phyloP scores from a whole-genome alignment of 164 flowering plant genomes.

The Chloranthus sessilifolius region DNA sequence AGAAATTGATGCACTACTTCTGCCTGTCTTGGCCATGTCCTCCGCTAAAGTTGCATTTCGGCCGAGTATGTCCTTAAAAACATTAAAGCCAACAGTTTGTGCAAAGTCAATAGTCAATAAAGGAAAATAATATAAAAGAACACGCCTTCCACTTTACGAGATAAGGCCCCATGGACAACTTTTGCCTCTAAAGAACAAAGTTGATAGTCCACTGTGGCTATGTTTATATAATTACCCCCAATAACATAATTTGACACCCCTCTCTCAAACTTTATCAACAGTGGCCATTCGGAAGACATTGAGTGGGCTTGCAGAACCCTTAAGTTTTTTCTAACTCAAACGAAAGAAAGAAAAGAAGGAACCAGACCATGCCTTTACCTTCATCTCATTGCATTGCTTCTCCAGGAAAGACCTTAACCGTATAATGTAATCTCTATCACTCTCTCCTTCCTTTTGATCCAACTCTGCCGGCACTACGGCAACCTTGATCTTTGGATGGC shows the following conservation, averaged over 20 bases:
- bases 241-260: too few species aligned
- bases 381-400: slow-evolving; percentile 89
- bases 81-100: background rate
- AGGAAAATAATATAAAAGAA: too few species aligned
- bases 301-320: too few species aligned
- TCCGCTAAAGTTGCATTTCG: slow-evolving; percentile 87
- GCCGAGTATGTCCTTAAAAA: slow-evolving; percentile 69
- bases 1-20: slow-evolving; percentile 28
- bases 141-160: too few species aligned
- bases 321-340: too few species aligned
- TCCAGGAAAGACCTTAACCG: slow-evolving; percentile 74
- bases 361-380: slow-evolving; percentile 57
- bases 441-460: slow-evolving; percentile 76
- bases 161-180: too few species aligned
- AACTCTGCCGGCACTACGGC: slow-evolving; percentile 80
- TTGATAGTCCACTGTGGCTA: too few species aligned
- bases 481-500: slow-evolving; percentile 75
- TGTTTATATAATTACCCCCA: too few species aligned
- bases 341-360: background rate
- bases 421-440: slow-evolving; percentile 61
- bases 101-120: background rate
- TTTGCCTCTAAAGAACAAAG: too few species aligned
- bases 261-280: too few species aligned
- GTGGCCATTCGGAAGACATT: too few species aligned
- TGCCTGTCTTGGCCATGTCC: slow-evolving; percentile 65